These are phyloP conservation scores for Pichia inconspicua DNA, from an alignment of 1,139 yeast genomes.

Conservation along the genomic window DNA sequence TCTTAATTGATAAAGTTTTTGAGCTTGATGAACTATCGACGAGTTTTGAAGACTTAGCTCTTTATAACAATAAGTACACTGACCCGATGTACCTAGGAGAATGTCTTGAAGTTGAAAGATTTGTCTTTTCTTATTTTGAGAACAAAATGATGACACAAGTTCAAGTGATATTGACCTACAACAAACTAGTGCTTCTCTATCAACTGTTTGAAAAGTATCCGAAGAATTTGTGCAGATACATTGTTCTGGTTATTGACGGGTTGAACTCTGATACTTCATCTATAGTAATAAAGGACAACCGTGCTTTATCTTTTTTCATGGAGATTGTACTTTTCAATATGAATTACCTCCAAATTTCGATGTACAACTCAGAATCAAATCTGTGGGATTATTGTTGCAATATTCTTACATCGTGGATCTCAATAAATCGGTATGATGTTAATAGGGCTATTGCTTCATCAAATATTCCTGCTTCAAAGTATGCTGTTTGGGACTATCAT, in stretches of 20 bases:
- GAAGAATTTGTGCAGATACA: conserved; percentile 37
- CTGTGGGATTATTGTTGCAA: conserved; percentile 3
- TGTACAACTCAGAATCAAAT: conserved; percentile 3
- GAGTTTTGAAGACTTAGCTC: background rate
- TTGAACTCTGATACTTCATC: conserved; percentile 9
- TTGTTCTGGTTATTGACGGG: conserved; percentile 34
- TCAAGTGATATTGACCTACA: background rate
- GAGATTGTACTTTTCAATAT: conserved; percentile 18
- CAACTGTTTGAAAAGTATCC: conserved; percentile 29
- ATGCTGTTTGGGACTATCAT: background rate
- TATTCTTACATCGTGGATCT: conserved; percentile 12
- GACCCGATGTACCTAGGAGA: conserved; percentile 1
- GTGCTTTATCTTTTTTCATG: conserved; percentile 14
- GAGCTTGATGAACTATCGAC: background rate
- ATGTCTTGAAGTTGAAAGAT: conserved; percentile 7
- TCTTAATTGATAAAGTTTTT: background rate
- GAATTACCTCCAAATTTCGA: conserved; percentile 14
- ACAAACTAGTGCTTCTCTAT: conserved; percentile 19
- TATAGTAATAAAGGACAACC: conserved; percentile 2
- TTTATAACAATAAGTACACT: background rate
- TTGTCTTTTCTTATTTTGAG: background rate
- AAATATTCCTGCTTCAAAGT: conserved; percentile 1
- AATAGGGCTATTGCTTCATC: conserved; percentile 3
- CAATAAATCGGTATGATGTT: conserved; percentile 12
- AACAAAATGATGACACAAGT: background rate